Percentiles rank a stretch among this genome's conserved stretches.
Evolutionary conservation across 2,329 filamentous ascomycete genomes (phyloP).

Genomic region (Calycina herbarum): DNA sequence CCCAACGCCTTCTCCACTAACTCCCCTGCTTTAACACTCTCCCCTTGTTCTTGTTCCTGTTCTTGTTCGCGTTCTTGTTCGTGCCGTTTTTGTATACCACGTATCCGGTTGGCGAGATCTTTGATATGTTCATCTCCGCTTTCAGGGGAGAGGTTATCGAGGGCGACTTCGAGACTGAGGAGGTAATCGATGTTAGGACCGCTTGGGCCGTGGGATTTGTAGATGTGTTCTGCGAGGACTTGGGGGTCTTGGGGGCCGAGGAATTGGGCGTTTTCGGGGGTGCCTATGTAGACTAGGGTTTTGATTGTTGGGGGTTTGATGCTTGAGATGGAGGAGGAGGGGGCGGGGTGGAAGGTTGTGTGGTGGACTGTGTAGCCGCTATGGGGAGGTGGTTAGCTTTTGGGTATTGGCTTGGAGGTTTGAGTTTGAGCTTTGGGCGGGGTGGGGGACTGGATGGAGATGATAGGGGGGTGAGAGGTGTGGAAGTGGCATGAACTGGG

Average conservation of each 20-base stretch:
- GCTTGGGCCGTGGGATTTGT: slow-evolving; percentile 74
- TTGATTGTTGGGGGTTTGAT: slow-evolving; percentile 41
- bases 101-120: slow-evolving; percentile 74
- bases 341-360: slow-evolving; percentile 71
- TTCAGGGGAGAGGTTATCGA: slow-evolving; percentile 70
- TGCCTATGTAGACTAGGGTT: slow-evolving; percentile 87
- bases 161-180: slow-evolving; percentile 72
- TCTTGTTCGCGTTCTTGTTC: neutral
- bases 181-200: slow-evolving; percentile 91
- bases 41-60: slow-evolving; percentile 22
- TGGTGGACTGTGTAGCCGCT: slow-evolving; percentile 87
- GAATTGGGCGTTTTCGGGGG: slow-evolving; percentile 91
- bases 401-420: neutral
- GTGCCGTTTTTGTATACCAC: slow-evolving; percentile 52
- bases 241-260: slow-evolving; percentile 79
- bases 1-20: slow-evolving; percentile 22
- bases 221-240: slow-evolving; percentile 77
- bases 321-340: slow-evolving; percentile 32
- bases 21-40: slow-evolving; percentile 15
- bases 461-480: neutral
- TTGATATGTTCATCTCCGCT: slow-evolving; percentile 82
- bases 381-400: too few relatives aligned
- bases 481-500: too few relatives aligned
- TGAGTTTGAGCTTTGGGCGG: too few relatives aligned
- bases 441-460: neutral